Evolutionary conservation across 208 protist genomes (phyloP).

Genomic region (Leishmania gerbilli): DNA sequence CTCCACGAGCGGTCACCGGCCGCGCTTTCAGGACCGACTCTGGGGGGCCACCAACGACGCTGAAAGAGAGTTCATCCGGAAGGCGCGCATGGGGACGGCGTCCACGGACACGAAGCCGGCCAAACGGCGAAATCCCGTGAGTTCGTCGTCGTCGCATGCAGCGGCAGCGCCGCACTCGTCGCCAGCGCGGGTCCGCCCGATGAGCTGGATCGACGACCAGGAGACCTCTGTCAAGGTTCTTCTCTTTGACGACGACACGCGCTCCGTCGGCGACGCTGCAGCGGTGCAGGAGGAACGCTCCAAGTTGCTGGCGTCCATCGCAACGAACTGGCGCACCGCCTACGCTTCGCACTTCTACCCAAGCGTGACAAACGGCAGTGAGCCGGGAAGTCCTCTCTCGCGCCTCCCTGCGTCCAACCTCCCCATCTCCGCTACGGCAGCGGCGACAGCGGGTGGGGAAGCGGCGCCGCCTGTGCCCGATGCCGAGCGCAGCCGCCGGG

Average conservation of each 20-base stretch:
- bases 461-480: background rate
- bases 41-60: constrained; percentile 29
- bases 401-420: background rate
- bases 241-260: constrained; percentile 31
- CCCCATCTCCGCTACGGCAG: background rate
- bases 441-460: background rate
- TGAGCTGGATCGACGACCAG: constrained; percentile 34
- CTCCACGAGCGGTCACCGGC: constrained; percentile 14
- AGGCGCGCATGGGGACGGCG: too few species aligned
- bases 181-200: constrained; percentile 13
- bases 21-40: constrained; percentile 19
- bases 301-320: constrained; percentile 26
- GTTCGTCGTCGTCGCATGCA: background rate
- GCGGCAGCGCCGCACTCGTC: background rate
- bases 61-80: constrained; percentile 1
- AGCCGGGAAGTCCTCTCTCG: background rate
- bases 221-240: constrained; percentile 30
- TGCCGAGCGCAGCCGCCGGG: background rate
- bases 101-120: background rate
- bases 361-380: constrained; percentile 14
- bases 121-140: background rate
- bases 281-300: constrained; percentile 27
- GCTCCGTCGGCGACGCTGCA: constrained; percentile 21
- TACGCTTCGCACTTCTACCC: constrained; percentile 31
- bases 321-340: constrained; percentile 27